phyloP scores from a whole-genome alignment of 345 rosid species.

The Salix arbutifolia region DNA sequence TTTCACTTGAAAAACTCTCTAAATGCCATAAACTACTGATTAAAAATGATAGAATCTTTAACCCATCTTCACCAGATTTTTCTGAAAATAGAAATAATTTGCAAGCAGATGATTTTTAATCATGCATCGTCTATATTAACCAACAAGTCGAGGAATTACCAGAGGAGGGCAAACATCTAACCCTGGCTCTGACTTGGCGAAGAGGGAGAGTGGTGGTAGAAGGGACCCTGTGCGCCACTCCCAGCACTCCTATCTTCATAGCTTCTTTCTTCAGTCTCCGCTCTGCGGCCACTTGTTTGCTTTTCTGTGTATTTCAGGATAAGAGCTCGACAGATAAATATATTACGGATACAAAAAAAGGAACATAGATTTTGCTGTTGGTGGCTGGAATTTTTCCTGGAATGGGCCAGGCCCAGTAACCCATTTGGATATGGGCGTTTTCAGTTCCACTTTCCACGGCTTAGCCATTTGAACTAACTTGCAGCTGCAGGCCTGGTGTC shows the following conservation, averaged over 20 bases:
- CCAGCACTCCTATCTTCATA: constrained; percentile 35
- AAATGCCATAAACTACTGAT: not conserved
- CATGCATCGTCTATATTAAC: too few relatives aligned
- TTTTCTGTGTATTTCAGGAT: not conserved
- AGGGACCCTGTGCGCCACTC: constrained; percentile 38
- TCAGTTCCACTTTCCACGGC: too few relatives aligned
- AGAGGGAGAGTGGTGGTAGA: constrained; percentile 29
- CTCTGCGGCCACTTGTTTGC: too few relatives aligned
- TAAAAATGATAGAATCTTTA: not conserved
- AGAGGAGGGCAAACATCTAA: constrained; percentile 46
- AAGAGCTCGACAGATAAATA: not conserved
- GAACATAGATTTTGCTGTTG: too few relatives aligned
- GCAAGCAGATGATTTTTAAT: too few relatives aligned
- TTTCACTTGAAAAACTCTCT: constrained; percentile 2
- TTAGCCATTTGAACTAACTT: too few relatives aligned
- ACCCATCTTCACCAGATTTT: not conserved
- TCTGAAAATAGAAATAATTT: not conserved
- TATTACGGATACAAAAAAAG: too few relatives aligned
- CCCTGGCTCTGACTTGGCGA: constrained; percentile 34
- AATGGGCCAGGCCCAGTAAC: too few relatives aligned
- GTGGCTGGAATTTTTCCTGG: too few relatives aligned
- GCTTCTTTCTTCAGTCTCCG: not conserved
- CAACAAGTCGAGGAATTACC: constrained; percentile 26
- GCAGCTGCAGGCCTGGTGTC: too few relatives aligned
- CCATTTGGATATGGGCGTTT: too few relatives aligned